Conservation (phyloP, 345 rosid genomes). For the Heritiera fomes region DNA sequence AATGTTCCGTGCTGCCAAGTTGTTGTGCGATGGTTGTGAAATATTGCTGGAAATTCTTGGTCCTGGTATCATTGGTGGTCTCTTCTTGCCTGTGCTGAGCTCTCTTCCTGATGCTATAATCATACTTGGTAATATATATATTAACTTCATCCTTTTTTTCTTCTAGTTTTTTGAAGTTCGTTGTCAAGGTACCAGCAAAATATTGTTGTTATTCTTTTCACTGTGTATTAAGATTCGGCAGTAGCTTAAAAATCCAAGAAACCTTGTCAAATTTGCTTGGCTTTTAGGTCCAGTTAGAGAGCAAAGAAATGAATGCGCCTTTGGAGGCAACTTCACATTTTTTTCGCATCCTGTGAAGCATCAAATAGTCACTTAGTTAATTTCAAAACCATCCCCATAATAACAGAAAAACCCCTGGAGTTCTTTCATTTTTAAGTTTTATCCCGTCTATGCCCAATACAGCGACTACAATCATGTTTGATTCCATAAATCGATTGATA, state of each 20-base stretch:
- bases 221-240: background rate
- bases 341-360: background rate
- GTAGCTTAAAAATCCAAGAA: background rate
- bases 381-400: background rate
- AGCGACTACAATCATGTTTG: background rate
- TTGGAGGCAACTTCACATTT: background rate
- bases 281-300: background rate
- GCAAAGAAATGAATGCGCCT: background rate
- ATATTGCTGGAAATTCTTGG: slow-evolving; percentile 50
- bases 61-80: slow-evolving; percentile 55
- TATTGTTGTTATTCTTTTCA: too few relatives aligned
- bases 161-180: background rate
- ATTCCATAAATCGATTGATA: background rate
- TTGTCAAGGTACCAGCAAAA: background rate
- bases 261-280: background rate
- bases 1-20: slow-evolving; percentile 15
- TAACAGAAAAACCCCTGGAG: background rate
- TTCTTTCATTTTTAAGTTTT: background rate
- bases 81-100: slow-evolving; percentile 51
- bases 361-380: background rate
- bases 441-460: background rate
- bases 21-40: slow-evolving; percentile 13
- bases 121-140: slow-evolving; percentile 40
- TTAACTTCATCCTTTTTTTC: too few relatives aligned
- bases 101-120: slow-evolving; percentile 64